phyloP scores from a whole-genome alignment of 2,329 filamentous ascomycete species.

The Dactylellina sp. region DNA sequence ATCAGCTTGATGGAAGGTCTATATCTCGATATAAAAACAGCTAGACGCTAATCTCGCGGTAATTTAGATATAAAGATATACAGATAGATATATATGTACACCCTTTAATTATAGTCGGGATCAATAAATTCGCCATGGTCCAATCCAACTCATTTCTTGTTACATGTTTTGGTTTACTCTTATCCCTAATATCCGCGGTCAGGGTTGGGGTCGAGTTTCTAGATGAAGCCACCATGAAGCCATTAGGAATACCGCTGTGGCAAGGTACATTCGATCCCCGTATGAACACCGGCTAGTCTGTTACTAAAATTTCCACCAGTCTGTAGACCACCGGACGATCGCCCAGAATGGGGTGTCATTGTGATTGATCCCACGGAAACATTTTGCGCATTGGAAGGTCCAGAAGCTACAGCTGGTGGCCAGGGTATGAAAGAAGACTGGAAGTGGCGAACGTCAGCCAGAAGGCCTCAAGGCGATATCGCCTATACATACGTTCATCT shows the following conservation, averaged over 20 bases:
- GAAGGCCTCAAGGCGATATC: constrained; percentile 2
- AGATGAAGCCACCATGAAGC: constrained; percentile 34
- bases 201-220: constrained; percentile 29
- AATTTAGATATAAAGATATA: no score
- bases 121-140: not conserved
- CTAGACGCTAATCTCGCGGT: no score
- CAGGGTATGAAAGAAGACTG: constrained; percentile 32
- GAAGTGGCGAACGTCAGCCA: constrained; percentile 17
- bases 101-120: no score
- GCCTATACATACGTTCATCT: constrained; percentile 29
- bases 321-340: constrained; percentile 37
- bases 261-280: constrained; percentile 5
- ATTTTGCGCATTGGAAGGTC: constrained; percentile 18
- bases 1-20: not conserved
- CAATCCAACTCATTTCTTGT: not conserved
- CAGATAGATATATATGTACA: no score
- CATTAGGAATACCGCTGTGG: constrained; percentile 12
- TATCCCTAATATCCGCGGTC: constrained; percentile 22
- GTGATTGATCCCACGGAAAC: constrained; percentile 29
- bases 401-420: not conserved
- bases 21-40: not conserved
- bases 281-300: not conserved
- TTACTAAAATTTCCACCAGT: no score
- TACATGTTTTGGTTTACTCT: constrained; percentile 2
- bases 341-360: constrained; percentile 32